A percentile compares a stretch with the other conserved stretches of the same genome.
These are phyloP conservation scores for Mycena galericulata DNA, from an alignment of 768 basidiomycete genomes.

Conservation along the genomic window DNA sequence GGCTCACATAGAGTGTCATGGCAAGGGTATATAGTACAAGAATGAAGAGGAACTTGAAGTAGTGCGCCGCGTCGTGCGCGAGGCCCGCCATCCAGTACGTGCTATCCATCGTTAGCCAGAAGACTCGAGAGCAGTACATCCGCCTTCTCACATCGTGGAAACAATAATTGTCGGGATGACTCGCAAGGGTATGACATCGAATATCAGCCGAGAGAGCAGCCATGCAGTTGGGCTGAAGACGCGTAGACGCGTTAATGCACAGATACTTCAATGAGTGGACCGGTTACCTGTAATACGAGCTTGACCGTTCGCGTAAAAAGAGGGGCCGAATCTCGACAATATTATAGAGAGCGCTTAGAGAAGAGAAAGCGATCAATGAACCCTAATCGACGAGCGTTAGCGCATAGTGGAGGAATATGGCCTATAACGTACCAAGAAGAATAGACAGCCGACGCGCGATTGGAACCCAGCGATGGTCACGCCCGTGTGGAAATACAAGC, in stretches of 20 bases:
- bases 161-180: conserved; percentile 91
- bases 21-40: conserved; percentile 86
- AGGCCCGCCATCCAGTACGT: conserved; percentile 98
- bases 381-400: conserved; percentile 61
- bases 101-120: conserved; percentile 47
- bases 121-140: conserved; percentile 4
- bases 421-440: conserved; percentile 79
- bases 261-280: not conserved
- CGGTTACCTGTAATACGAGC: conserved; percentile 83
- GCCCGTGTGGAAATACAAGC: conserved; percentile 86
- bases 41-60: conserved; percentile 96
- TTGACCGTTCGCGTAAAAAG: conserved; percentile 91
- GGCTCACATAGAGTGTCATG: conserved; percentile 87
- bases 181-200: conserved; percentile 91
- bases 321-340: conserved; percentile 86
- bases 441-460: conserved; percentile 91
- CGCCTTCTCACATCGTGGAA: conserved; percentile 74
- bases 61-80: conserved; percentile 78
- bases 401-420: not conserved
- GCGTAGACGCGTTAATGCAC: conserved; percentile 1
- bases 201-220: conserved; percentile 88
- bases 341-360: conserved; percentile 91
- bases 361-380: conserved; percentile 90
- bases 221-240: conserved; percentile 82
- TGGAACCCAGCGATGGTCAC: conserved; percentile 93